Evolutionary conservation across 106 monocot genomes (phyloP), one percentile per base, ranked within the genome.

Genomic region (Hemerocallis citrina): DNA sequence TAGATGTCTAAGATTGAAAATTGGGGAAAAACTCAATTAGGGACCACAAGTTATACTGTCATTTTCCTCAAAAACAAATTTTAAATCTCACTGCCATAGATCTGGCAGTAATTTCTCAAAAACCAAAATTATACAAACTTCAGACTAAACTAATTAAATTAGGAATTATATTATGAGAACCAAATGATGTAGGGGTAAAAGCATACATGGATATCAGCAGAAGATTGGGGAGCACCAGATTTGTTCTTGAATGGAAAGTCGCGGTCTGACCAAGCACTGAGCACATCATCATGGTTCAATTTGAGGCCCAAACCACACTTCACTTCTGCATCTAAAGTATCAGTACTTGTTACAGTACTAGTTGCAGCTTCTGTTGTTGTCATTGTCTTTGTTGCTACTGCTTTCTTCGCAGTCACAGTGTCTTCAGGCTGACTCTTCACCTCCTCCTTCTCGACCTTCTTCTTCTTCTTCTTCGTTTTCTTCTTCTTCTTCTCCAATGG

Each of bases 201-300:
- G 74, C 82, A 21, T 85, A 93, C 93, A 47, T 69, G 69, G 19
- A 57, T 56, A 45, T 83, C 79, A 30, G 74, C 71, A 28, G 79
- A 78, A 30, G 84, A 76, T 20, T 78, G 62, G 6, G 72, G 69
- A 4, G 72, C 63, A 29, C 71, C 80, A 3, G 47, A 25, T 20
- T 62, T 66, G 17, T 70, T 78, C 15, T 76, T 71, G 65, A 82
- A 89, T 0, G 85, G 77, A 43, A 62, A 62, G 17, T 79, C 77
- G 1, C 76, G 75, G 0, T 63, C 77, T 15, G 77, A 75, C 93
- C 93, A 94, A 5, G 72, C 79, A 43, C 73, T 77, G 23, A 89
- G 41, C 13, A 94, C 64, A 16, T 61, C 75, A 4, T 82, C 77
- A 62, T 73, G 74, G 66, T 85, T 79, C 62, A 94, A 60, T 37